These are phyloP conservation scores for Luzula sylvatica DNA, from an alignment of 176 grass and related monocot genomes.

Conservation along the genomic window DNA sequence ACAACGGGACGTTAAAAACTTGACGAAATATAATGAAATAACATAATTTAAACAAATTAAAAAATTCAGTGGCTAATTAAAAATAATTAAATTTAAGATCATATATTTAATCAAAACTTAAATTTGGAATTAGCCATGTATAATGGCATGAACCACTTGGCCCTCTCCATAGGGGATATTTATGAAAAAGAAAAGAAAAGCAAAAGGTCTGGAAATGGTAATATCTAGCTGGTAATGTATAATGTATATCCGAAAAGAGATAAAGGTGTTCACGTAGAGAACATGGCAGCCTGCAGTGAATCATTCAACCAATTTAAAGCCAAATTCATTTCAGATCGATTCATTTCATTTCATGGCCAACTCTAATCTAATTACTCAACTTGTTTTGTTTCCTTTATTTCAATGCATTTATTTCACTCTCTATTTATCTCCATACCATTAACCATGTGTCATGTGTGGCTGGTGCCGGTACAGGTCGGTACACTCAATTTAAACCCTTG, in stretches of 20 bases:
- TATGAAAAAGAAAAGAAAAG: not conserved
- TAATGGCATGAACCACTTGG: not conserved
- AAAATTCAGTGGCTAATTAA: too few relatives aligned
- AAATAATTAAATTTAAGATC: too few relatives aligned
- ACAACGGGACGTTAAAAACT: too few relatives aligned
- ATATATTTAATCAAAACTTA: too few relatives aligned
- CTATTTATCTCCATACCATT: not conserved
- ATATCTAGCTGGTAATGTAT: not conserved
- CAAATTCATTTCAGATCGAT: too few relatives aligned
- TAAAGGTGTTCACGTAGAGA: slow-evolving; percentile 1
- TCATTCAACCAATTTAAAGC: not conserved
- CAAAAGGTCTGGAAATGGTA: not conserved
- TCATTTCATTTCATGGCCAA: not conserved
- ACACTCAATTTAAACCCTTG: not conserved
- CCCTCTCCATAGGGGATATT: not conserved
- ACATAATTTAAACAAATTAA: too few relatives aligned
- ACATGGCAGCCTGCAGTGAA: slow-evolving; percentile 18
- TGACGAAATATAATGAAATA: too few relatives aligned
- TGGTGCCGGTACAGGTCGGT: not conserved
- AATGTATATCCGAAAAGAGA: not conserved
- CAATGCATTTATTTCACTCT: not conserved
- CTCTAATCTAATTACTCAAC: not conserved
- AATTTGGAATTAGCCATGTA: too few relatives aligned
- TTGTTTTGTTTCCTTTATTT: slow-evolving; percentile 1
- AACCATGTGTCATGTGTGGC: slow-evolving; percentile 12